Evolutionary conservation across 768 basidiomycete species (phyloP), one percentile per base, ranked within the genome.

Genomic region (Auricularia cornea): DNA sequence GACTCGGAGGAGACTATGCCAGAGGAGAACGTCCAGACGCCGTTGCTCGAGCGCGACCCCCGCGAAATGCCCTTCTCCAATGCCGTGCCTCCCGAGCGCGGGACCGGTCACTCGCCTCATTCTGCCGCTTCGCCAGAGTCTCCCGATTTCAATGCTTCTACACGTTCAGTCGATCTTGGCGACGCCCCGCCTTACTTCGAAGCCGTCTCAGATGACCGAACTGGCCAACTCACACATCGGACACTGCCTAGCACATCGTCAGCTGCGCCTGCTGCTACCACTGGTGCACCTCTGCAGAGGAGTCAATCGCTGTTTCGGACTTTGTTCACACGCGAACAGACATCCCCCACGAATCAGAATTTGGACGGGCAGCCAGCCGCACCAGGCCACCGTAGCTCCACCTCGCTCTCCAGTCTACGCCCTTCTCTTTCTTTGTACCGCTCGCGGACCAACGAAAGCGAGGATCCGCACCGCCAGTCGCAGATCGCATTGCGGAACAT

Each of bases 181-280:
- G 83, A 84, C 44, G 85, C 86, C 4, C 89, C 89, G 3, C 72
- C 88, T 0, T 91, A 91, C 71, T 83, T 80, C 60, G 87, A 89
- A 67, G 72, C 80, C 12, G 75, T 81, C 33, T 59, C 68, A 63
- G 60, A 70, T 2, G 70, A 72, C 11, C 40, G 26, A 16, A 35
- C 35, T 23, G 44, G 44, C 20, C 20, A 48, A 18, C 20, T 48
- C 20, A 14, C 44, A 23, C 44, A 48, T 48, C 44, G 44, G 2
- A 48, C 44, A 20, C 29, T 32, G 41, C 59, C 12, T 40, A 23
- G 59, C 59, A 14, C 26, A 12, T 29, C 31, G 18, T n/a, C 30
- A n/a, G 5, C 11, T 8, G 26, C 30, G 20, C 12, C n/a, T 32
- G 48, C 4, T 28, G 33, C 1, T 5, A 30, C 40, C 10, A 59